Conservation (phyloP, 129 eudicot species). For the Saussurea involucrata region DNA sequence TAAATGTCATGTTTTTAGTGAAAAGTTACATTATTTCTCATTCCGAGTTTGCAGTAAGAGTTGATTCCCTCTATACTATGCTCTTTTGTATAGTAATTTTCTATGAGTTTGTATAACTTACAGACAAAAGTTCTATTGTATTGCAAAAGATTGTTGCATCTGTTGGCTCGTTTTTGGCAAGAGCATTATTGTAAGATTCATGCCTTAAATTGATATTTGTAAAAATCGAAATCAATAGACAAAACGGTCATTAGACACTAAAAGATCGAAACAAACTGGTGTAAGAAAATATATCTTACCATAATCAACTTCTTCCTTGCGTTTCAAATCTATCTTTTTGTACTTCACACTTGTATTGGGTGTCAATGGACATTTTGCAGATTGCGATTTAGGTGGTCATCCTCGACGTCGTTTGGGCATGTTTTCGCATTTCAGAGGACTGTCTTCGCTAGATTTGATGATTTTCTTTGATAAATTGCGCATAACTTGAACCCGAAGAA, state of each 20-base stretch:
- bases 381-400: slow-evolving; percentile 14
- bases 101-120: slow-evolving; percentile 24
- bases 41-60: background rate
- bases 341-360: background rate
- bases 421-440: background rate
- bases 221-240: background rate
- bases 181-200: slow-evolving; percentile 19
- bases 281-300: slow-evolving; percentile 11
- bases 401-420: slow-evolving; percentile 27
- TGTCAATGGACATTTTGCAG: background rate
- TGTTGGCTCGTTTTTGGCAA: slow-evolving; percentile 2
- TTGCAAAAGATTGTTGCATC: background rate
- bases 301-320: slow-evolving; percentile 4
- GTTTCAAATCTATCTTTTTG: background rate
- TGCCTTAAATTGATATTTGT: slow-evolving; percentile 19
- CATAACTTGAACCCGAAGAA: background rate
- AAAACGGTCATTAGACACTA: background rate
- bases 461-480: background rate
- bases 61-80: background rate
- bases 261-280: background rate
- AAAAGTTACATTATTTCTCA: too few relatives aligned
- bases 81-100: background rate
- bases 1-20: background rate
- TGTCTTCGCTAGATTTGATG: background rate
- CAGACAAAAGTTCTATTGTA: slow-evolving; percentile 29